These are phyloP conservation scores for Blakeslea trispora DNA, from an alignment of 371 early-diverging fungal species.

Conservation along the genomic window DNA sequence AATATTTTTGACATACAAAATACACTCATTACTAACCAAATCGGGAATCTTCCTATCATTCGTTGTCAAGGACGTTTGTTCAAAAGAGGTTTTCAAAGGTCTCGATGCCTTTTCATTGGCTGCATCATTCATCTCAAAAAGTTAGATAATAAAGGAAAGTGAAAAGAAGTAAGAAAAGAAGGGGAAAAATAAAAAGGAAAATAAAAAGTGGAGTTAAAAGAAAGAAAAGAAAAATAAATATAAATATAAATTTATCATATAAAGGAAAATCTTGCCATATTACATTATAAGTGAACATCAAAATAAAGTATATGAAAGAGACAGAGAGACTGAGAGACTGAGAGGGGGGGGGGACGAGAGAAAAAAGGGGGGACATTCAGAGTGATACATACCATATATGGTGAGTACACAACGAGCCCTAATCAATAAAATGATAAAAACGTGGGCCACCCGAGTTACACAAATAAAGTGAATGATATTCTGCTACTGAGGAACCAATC, in stretches of 20 bases:
- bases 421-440: slow-evolving; percentile 7
- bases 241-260: too few relatives aligned
- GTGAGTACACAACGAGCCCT: slow-evolving; percentile 9
- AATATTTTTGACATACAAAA: background rate
- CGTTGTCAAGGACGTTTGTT: too few relatives aligned
- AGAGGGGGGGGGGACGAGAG: background rate
- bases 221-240: background rate
- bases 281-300: too few relatives aligned
- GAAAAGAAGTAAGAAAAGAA: background rate
- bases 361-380: background rate
- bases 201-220: background rate
- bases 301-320: too few relatives aligned
- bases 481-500: background rate
- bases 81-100: background rate
- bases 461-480: background rate
- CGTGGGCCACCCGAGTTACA: slow-evolving; percentile 1
- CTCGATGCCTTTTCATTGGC: background rate
- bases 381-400: slow-evolving; percentile 9
- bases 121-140: background rate
- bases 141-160: too few relatives aligned
- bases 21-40: background rate
- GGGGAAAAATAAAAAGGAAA: background rate
- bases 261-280: background rate
- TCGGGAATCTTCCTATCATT: background rate
- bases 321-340: too few relatives aligned